Evolutionary conservation across 192 early-diverging fungal species (phyloP).

Genomic region (Coemansia asiatica): DNA sequence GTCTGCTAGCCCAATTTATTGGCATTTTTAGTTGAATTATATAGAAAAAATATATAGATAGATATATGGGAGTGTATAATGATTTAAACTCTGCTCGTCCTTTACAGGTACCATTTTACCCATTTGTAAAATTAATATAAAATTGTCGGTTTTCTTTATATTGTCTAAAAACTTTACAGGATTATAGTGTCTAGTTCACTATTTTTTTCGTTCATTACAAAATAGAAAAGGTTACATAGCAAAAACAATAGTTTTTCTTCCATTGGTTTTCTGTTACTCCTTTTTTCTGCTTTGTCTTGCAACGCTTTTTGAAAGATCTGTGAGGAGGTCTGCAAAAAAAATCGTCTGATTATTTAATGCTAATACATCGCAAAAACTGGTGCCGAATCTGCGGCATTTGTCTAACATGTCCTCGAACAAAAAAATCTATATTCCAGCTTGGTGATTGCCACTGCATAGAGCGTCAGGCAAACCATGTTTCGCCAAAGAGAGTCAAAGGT

Average conservation of each 20-base stretch:
- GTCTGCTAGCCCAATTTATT: not conserved
- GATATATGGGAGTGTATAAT: not conserved
- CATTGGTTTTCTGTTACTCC: too few relatives aligned
- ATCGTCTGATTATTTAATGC: constrained; percentile 5
- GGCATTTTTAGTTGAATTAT: not conserved
- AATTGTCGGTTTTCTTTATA: not conserved
- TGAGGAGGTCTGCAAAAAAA: not conserved
- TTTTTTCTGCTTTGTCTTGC: not conserved
- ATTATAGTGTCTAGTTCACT: too few relatives aligned
- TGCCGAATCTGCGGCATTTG: constrained; percentile 49
- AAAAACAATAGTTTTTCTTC: too few relatives aligned
- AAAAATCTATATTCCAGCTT: constrained; percentile 30
- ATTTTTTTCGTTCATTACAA: too few relatives aligned
- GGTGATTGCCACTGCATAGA: constrained; percentile 37
- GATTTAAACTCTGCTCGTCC: not conserved
- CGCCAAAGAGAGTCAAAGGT: constrained; percentile 38
- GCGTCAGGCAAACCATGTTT: constrained; percentile 39
- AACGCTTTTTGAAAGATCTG: too few relatives aligned
- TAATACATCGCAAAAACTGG: constrained; percentile 53
- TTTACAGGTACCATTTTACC: not conserved
- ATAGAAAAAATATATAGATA: not conserved
- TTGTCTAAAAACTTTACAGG: too few relatives aligned
- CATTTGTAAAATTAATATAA: not conserved
- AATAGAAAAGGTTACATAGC: too few relatives aligned
- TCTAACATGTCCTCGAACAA: constrained; percentile 45